Percentiles rank a stretch among this genome's conserved stretches.
Evolutionary conservation across 2,329 filamentous ascomycete genomes (phyloP).

Genomic region (Elsinoe ampelina): DNA sequence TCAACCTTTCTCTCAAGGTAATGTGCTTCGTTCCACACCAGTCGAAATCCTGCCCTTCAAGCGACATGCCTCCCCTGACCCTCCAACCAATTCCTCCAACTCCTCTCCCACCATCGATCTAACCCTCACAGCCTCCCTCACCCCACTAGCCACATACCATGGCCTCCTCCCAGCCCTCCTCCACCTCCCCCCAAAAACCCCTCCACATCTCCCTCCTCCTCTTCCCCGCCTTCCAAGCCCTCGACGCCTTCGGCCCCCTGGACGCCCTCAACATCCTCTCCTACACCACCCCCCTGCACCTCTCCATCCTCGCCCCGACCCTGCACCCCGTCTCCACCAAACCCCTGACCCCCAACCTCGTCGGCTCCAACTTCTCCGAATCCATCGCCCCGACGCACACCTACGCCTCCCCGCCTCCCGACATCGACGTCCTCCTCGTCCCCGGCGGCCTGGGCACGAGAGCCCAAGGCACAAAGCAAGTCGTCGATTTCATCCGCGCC

Average conservation of each 20-base stretch:
- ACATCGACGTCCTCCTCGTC: conserved; percentile 55
- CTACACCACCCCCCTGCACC: conserved; percentile 6
- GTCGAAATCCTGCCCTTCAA: too few relatives aligned
- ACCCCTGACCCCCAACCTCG: neutral
- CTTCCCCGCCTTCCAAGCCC: conserved; percentile 18
- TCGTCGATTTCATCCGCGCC: neutral
- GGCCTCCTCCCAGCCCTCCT: neutral
- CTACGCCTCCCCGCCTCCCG: conserved; percentile 36
- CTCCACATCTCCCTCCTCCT: conserved; percentile 16
- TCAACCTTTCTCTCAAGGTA: too few relatives aligned
- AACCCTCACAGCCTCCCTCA: neutral
- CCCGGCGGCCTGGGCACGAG: conserved; percentile 49
- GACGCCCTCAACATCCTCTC: conserved; percentile 18
- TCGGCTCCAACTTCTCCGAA: conserved; percentile 1
- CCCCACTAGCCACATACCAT: neutral
- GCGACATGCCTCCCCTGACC: too few relatives aligned
- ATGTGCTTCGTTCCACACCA: too few relatives aligned
- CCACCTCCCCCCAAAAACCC: neutral
- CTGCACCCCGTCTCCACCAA: conserved; percentile 14
- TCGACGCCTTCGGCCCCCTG: conserved; percentile 19
- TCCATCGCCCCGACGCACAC: conserved; percentile 42
- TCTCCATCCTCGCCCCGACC: conserved; percentile 16
- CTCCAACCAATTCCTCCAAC: too few relatives aligned
- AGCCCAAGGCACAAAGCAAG: neutral
- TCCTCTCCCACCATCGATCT: neutral